phyloP scores from a whole-genome alignment of 176 grass and related monocot species.

The Avena atlantica region DNA sequence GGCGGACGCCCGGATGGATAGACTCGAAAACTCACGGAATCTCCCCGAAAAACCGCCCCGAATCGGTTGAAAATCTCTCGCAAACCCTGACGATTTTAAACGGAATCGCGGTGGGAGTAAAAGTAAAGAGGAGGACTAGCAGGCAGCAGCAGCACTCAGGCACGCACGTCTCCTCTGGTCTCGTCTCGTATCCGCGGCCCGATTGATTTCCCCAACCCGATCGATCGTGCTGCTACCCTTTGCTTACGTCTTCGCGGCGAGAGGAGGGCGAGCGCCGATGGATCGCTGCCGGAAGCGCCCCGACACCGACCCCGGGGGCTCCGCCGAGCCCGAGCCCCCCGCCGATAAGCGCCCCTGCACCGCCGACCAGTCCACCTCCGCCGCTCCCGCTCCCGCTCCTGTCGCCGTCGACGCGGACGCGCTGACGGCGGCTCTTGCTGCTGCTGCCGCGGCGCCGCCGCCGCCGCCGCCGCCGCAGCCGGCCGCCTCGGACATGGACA shows the following conservation, averaged over 20 bases:
- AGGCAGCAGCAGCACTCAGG: background rate
- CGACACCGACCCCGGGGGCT: constrained; percentile 60
- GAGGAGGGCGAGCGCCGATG: constrained; percentile 41
- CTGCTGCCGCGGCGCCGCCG: background rate
- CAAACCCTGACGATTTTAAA: constrained; percentile 3
- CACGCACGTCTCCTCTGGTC: constrained; percentile 30
- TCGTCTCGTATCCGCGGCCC: constrained; percentile 27
- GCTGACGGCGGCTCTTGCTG: background rate
- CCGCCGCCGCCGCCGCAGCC: background rate
- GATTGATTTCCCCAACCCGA: constrained; percentile 12
- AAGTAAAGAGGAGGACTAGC: background rate
- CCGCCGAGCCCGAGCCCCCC: constrained; percentile 54
- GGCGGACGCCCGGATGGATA: background rate
- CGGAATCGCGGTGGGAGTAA: constrained; percentile 11
- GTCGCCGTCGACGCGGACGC: background rate
- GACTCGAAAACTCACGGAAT: constrained; percentile 22
- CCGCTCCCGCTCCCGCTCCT: background rate
- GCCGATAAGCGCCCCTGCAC: constrained; percentile 96
- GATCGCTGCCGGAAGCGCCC: constrained; percentile 92
- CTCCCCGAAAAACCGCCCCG: constrained; percentile 22
- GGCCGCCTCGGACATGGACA: constrained; percentile 67
- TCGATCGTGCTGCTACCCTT: constrained; percentile 35
- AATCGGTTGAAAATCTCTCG: constrained; percentile 22
- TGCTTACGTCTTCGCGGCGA: constrained; percentile 25
- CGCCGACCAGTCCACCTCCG: constrained; percentile 49